phyloP scores from a whole-genome alignment of 1,284 basidiomycete species.

The Ustilago crameri region DNA sequence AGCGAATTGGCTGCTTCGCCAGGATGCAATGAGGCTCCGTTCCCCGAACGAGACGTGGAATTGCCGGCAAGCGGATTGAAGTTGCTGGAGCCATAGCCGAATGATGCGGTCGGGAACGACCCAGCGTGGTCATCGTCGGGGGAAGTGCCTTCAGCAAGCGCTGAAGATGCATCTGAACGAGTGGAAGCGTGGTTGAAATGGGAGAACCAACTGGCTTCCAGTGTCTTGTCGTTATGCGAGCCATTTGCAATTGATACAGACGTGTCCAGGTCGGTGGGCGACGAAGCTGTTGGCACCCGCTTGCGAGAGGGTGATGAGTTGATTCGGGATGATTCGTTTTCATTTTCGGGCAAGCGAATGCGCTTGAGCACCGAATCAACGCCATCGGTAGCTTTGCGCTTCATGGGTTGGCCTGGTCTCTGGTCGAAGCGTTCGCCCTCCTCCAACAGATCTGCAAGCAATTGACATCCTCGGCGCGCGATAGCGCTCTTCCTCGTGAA shows the following conservation, averaged over 20 bases:
- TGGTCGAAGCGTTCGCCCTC: slow-evolving; percentile 38
- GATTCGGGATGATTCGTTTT: slow-evolving; percentile 6
- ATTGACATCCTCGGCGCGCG: slow-evolving; percentile 42
- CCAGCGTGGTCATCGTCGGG: slow-evolving; percentile 18
- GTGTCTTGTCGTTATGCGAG: slow-evolving; percentile 5
- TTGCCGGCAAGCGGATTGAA: slow-evolving; percentile 47
- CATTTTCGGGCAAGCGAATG: slow-evolving; percentile 28
- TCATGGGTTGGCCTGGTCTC: slow-evolving; percentile 15
- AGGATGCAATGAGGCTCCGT: slow-evolving; percentile 20
- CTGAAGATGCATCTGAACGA: slow-evolving; percentile 34
- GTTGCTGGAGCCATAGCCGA: slow-evolving; percentile 39
- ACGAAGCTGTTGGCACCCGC: not conserved
- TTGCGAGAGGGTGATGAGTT: not conserved
- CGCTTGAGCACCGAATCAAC: slow-evolving; percentile 39
- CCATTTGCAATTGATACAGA: slow-evolving; percentile 1
- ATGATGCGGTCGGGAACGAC: slow-evolving; percentile 19
- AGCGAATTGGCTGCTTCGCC: slow-evolving; percentile 32
- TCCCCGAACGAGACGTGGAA: slow-evolving; percentile 22
- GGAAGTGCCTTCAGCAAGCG: slow-evolving; percentile 25
- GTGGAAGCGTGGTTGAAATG: slow-evolving; percentile 32
- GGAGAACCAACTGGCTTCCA: slow-evolving; percentile 40
- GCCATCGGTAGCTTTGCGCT: slow-evolving; percentile 27
- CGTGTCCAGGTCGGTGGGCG: not conserved
- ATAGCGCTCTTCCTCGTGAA: slow-evolving; percentile 48
- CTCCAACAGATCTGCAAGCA: slow-evolving; percentile 37